Base-by-base conservation (phyloP, 306 rosid genomes). In the Sechiopsis laciniata region DNA sequence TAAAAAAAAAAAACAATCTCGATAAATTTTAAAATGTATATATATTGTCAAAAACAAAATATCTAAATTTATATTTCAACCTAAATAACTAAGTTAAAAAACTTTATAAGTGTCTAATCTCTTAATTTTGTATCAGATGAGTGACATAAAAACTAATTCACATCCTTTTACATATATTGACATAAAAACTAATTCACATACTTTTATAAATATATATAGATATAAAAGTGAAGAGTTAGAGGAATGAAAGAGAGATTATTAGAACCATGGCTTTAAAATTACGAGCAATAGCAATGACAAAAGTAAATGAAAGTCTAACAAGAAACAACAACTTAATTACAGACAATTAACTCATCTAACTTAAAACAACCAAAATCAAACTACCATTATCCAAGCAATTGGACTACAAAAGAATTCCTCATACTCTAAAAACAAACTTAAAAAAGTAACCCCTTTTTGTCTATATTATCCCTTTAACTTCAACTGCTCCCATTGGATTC, bases 361-460 rank as follows among this genome's bases (percentile, higher is more conserved):
- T n/a, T 64, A 64, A 64, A 5, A 5, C 15, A 51, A 15, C 52
- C 52, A 63, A 35, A 16, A 19, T 5, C 55, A 35, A 65, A 65
- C 6, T 46, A 20, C 29, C 71, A 65, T 10, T 6, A 37, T 11
- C 53, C 7, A 66, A 45, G 35, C 72, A 66, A 20, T 69, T 69
- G 73, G 73, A 69, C 24, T 69, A 69, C 40, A 69, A 69, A 67
- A 69, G 21, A 67, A 45, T 67, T 20, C 48, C 73, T 8, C 24
- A 40, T 45, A 17, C 32, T 19, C 56, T 68, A 48, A 68, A 48
- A 45, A 21, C 54, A 68, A 68, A 14, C 35, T 21, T 20, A 50
- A 21, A 21, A 42, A 69, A 7, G 6, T 22, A 2, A 46, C 11
- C 57, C 57, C 0, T 48, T 68, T 45, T 7, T 22, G 14, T 19